Conservation (phyloP, 805 yeast genomes). For the Wickerhamomyces strasburgensis region DNA sequence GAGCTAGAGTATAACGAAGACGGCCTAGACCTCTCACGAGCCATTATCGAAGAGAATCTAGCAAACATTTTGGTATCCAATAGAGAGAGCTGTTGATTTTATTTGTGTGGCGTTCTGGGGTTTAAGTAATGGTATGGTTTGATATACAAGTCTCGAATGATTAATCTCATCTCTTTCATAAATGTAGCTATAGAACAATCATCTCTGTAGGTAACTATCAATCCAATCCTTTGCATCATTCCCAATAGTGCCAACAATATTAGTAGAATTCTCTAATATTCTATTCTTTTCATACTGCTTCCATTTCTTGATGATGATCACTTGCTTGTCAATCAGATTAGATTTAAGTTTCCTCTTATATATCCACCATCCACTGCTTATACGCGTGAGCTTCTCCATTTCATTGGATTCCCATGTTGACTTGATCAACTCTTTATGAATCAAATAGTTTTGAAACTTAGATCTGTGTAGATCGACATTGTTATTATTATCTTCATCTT, state of each 20-base stretch:
- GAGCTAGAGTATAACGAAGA: background rate
- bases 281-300: constrained; percentile 4
- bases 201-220: constrained; percentile 9
- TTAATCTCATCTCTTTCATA: constrained; percentile 1
- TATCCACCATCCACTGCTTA: constrained; percentile 25
- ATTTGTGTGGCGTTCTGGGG: no score
- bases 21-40: background rate
- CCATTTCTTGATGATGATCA: constrained; percentile 19
- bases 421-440: constrained; percentile 18
- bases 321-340: background rate
- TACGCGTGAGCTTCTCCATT: constrained; percentile 16
- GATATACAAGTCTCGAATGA: no score
- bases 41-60: background rate
- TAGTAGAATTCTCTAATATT: constrained; percentile 19
- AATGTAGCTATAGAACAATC: no score
- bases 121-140: no score
- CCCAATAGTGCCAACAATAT: constrained; percentile 18
- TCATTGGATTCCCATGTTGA: constrained; percentile 4
- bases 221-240: constrained; percentile 21
- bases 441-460: background rate
- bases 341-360: constrained; percentile 6
- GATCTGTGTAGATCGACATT: no score
- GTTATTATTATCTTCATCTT: constrained; percentile 9
- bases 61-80: background rate
- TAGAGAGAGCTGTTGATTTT: background rate